Evolutionary conservation across 257 asterid genomes (phyloP), one percentile per base, ranked within the genome.

Genomic region (Penstemon newberryi): DNA sequence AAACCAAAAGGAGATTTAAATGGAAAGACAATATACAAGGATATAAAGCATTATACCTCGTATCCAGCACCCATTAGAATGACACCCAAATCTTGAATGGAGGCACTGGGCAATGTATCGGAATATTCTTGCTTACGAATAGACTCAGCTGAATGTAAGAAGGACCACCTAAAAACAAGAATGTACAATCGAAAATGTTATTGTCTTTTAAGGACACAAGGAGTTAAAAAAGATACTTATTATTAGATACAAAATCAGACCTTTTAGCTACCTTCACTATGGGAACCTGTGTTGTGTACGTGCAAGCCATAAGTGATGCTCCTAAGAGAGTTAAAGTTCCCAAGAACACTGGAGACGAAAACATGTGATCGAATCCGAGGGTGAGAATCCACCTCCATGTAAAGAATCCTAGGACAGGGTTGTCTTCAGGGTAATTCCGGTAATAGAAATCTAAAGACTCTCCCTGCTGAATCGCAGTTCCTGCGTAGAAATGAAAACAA

Each of bases 231-330:
- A 56, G 37, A 58, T 19, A 45, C 63, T 5, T 45, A 45, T 65
- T 7, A 57, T 64, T 51, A 45, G 69, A 76, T 51, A 68, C 59
- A 66, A 71, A 77, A 74, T 7, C 89, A 71, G 61, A 93, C 99
- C 97, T 93, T 82, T 80, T 90, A 63, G 99, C 92, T 84, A 88
- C 89, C 87, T 80, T 93, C 78, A 87, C 85, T 25, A 85, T 71
- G 42, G 99, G 97, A 65, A 87, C 78, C 81, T 93, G 96, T 53
- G 85, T 88, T 51, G 97, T 88, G 78, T 83, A 84, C 18, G 96
- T 87, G 74, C 97, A 84, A 52, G 97, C 96, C 86, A 91, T 87
- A 56, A 91, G 94, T 53, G 99, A 94, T 67, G 90, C 87, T 67
- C 89, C 96, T 71, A 94, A 70, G 49, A 94, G 91, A 75, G 66